A percentile compares a stretch with the other conserved stretches of the same genome.
Conservation (phyloP, 192 early-diverging fungal genomes). For the Glomus cerebriforme region DNA sequence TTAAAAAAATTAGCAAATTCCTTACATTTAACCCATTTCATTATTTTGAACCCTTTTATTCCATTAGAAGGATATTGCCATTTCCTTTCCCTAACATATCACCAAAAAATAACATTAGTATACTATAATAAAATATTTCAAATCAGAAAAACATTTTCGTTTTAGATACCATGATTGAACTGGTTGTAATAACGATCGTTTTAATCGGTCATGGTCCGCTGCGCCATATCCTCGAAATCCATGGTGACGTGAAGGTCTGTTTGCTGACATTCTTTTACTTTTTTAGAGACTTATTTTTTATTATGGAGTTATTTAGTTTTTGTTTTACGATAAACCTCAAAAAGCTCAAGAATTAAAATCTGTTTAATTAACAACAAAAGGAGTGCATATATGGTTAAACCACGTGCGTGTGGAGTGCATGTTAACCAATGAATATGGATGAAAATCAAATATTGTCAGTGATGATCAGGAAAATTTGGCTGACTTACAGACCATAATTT, state of each 20-base stretch:
- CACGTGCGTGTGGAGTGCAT: too few relatives aligned
- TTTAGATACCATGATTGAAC: slow-evolving; percentile 45
- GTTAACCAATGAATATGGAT: too few relatives aligned
- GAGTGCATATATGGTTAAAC: too few relatives aligned
- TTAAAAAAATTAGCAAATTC: background rate
- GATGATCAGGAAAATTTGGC: too few relatives aligned
- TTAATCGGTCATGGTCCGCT: slow-evolving; percentile 48
- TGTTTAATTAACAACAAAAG: too few relatives aligned
- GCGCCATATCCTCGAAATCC: background rate
- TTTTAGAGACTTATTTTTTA: background rate
- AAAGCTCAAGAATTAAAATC: too few relatives aligned
- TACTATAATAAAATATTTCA: background rate
- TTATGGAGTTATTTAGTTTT: too few relatives aligned
- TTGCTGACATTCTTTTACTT: slow-evolving; percentile 7
- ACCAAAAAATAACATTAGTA: background rate
- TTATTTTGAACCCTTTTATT: slow-evolving; percentile 41
- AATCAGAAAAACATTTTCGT: background rate
- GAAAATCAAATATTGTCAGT: too few relatives aligned
- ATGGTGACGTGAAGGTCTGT: slow-evolving; percentile 27
- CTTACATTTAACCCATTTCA: slow-evolving; percentile 50
- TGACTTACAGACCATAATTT: too few relatives aligned
- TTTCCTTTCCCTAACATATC: slow-evolving; percentile 43
- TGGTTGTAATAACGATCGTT: slow-evolving; percentile 46
- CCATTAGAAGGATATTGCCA: slow-evolving; percentile 44
- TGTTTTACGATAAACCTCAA: too few relatives aligned